Evolutionary conservation across 306 rosid species (phyloP), one percentile per base, ranked within the genome.

Genomic region (Cucumis melo): DNA sequence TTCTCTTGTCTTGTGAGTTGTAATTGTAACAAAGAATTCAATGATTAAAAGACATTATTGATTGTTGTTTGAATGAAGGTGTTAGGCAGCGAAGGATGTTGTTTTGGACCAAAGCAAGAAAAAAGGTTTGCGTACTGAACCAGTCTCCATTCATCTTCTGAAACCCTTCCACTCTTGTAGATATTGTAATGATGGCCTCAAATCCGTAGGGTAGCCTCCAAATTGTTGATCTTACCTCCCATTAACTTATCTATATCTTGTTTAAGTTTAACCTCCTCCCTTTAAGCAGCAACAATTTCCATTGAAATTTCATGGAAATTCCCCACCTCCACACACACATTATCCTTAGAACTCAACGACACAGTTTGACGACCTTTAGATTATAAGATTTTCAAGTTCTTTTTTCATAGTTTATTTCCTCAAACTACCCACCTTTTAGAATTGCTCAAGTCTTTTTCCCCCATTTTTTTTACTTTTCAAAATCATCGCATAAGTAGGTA

Each of bases 151-250:
- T 63, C 32, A 19, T 44, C 72, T 74, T 67, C 60, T 75, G 78
- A 79, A 75, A 53, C 77, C 13, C 75, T 57, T 81, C 61, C 59
- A 23, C 61, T 72, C 60, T 72, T 68, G 76, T 70, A 75, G 88
- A 93, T 89, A 87, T 85, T 86, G 93, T 86, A 87, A 93, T 93
- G 92, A 93, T 93, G 87, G 81, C 89, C 76, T 79, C 87, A 78
- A 86, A 76, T 82, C 81, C 80, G 82, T 83, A 81, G 87, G 77
- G 83, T 81, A 81, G 86, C 83, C 87, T 84, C 85, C 53, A 78
- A 70, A 82, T 79, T 55, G 78, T 78, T 78, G 84, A 46, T 29
- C 75, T 75, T 75, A 23, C 62, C 73, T 29, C 13, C 34, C 74
- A 42, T 5, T 67, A 41, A 67, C 23, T 67, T 67, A 20, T 21